These are phyloP conservation scores for Neoboletus subvelutipes DNA, from an alignment of 768 basidiomycete species.

Conservation along the genomic window DNA sequence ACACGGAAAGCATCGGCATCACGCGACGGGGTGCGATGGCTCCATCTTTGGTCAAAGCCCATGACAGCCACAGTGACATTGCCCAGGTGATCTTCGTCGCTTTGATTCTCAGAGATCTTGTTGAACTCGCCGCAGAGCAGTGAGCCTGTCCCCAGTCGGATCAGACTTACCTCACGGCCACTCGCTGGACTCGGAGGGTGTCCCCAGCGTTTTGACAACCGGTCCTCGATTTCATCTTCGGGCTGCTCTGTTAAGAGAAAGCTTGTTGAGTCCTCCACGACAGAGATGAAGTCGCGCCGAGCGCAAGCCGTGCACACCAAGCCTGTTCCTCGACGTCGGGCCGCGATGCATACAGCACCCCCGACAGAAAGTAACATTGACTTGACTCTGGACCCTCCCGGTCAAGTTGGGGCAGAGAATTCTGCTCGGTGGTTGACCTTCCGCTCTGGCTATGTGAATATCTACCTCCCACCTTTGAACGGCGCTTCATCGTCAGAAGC, in stretches of 20 bases:
- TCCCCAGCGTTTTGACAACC: background rate
- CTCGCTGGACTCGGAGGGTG: background rate
- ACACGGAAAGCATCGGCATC: background rate
- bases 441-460: slow-evolving; percentile 24
- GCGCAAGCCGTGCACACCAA: background rate
- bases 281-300: background rate
- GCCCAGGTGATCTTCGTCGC: slow-evolving; percentile 9
- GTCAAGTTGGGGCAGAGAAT: background rate
- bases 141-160: slow-evolving; percentile 6
- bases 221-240: background rate
- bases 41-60: background rate
- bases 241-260: background rate
- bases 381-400: slow-evolving; percentile 2
- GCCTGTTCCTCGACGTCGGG: background rate
- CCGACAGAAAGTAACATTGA: slow-evolving; percentile 7
- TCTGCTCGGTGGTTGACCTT: slow-evolving; percentile 24
- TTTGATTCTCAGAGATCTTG: background rate
- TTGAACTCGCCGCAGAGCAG: slow-evolving; percentile 15
- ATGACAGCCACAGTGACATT: background rate
- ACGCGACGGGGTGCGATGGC: background rate
- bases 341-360: background rate
- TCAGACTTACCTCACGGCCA: background rate
- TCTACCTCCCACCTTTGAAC: slow-evolving; percentile 9
- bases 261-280: background rate
- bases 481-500: background rate